Percentiles rank a stretch among this genome's conserved stretches.
phyloP scores from a whole-genome alignment of 1,284 basidiomycete species.

The Hymenochaete sp. region DNA sequence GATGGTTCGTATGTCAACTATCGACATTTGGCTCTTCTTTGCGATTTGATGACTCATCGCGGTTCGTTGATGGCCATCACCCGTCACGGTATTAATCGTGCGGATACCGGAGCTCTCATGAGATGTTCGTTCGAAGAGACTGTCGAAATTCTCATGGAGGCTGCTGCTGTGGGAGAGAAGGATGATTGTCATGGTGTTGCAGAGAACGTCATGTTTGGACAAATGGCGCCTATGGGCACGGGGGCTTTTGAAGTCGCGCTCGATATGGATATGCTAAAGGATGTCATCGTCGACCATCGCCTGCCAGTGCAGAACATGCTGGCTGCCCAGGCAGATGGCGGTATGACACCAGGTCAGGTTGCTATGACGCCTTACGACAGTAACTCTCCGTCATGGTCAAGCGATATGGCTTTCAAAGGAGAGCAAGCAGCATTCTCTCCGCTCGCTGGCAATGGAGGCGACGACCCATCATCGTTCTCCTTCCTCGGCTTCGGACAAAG shows the following conservation, averaged over 20 bases:
- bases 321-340: constrained; percentile 71
- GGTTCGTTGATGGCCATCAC: constrained; percentile 98
- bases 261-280: constrained; percentile 98
- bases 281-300: constrained; percentile 95
- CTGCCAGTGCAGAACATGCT: constrained; percentile 84
- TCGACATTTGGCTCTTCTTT: constrained; percentile 89
- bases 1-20: constrained; percentile 99
- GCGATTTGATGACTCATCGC: constrained; percentile 97
- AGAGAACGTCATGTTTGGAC: constrained; percentile 97
- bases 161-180: constrained; percentile 94
- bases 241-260: constrained; percentile 93
- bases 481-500: constrained; percentile 75
- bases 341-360: constrained; percentile 86
- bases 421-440: constrained; percentile 92
- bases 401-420: constrained; percentile 62
- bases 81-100: constrained; percentile 97
- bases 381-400: constrained; percentile 76
- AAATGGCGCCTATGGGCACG: constrained; percentile 97
- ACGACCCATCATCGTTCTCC: constrained; percentile 67
- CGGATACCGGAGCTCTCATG: constrained; percentile 95
- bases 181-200: constrained; percentile 98
- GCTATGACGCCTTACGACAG: constrained; percentile 94
- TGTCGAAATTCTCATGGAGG: constrained; percentile 98
- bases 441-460: constrained; percentile 80
- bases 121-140: constrained; percentile 99